Evolutionary conservation across 208 protist genomes (phyloP).

Genomic region (Angomonas deanei): DNA sequence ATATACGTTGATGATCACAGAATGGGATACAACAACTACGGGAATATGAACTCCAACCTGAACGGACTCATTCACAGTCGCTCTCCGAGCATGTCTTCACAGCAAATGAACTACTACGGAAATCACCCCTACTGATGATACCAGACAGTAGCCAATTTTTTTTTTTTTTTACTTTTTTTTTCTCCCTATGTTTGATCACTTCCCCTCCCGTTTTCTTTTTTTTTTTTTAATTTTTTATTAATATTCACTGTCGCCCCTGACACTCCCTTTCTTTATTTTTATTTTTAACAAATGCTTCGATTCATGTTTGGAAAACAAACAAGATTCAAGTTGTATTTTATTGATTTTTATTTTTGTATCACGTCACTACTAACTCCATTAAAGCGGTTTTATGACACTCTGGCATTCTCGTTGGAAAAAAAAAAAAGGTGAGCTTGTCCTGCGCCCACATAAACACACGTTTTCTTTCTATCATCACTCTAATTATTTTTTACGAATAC

Average conservation of each 20-base stretch:
- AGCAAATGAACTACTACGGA: not conserved
- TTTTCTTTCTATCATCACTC: not conserved
- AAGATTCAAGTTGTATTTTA: not conserved
- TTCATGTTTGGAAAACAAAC: too few relatives aligned
- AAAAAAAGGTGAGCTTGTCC: too few relatives aligned
- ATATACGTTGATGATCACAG: not conserved
- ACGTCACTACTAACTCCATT: too few relatives aligned
- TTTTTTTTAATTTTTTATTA: slow-evolving; percentile 1
- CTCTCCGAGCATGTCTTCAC: not conserved
- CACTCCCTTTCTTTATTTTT: not conserved
- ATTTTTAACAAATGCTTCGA: too few relatives aligned
- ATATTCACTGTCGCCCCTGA: not conserved
- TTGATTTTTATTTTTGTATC: too few relatives aligned
- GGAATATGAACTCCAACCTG: not conserved
- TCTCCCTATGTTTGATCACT: not conserved
- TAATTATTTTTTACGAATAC: too few relatives aligned
- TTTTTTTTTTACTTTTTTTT: slow-evolving; percentile 13
- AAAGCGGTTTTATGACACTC: too few relatives aligned
- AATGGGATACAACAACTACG: too few relatives aligned
- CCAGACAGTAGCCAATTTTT: not conserved
- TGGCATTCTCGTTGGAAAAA: too few relatives aligned
- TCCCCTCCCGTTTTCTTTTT: not conserved
- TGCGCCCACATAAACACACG: too few relatives aligned
- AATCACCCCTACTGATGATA: not conserved
- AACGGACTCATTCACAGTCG: not conserved